A percentile compares a stretch with the other conserved stretches of the same genome.
Evolutionary conservation across 768 basidiomycete genomes (phyloP).

Genomic region (Dioszegia crocea): DNA sequence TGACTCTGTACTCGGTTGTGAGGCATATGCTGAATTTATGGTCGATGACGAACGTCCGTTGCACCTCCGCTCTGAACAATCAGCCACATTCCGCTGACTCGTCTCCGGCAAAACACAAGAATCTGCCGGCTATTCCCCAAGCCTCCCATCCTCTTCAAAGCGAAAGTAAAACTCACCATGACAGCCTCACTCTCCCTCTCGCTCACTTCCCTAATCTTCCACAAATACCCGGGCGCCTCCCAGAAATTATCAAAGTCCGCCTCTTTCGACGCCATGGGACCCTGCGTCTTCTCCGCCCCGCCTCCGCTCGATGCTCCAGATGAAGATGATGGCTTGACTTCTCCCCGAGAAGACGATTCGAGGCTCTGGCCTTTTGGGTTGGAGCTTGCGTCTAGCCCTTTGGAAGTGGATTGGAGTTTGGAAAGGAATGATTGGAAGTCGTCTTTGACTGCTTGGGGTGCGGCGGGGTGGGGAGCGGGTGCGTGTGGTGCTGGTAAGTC

Average conservation of each 20-base stretch:
- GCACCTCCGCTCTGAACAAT: constrained; percentile 38
- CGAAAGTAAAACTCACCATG: constrained; percentile 41
- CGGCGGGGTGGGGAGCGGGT: constrained; percentile 46
- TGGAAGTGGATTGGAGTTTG: constrained; percentile 24
- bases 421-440: constrained; percentile 46
- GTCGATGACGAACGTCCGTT: constrained; percentile 33
- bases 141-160: neutral
- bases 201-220: constrained; percentile 38
- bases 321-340: neutral
- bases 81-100: neutral
- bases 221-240: constrained; percentile 44
- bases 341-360: neutral
- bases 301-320: neutral
- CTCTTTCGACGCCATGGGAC: constrained; percentile 17
- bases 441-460: constrained; percentile 43
- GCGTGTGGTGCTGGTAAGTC: constrained; percentile 41
- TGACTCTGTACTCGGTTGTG: too few species aligned
- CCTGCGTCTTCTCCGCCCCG: constrained; percentile 8
- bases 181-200: constrained; percentile 49
- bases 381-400: neutral
- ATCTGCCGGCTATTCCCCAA: neutral
- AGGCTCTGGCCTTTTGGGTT: constrained; percentile 9
- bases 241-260: constrained; percentile 48
- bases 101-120: neutral
- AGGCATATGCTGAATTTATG: constrained; percentile 6